Evolutionary conservation across 2,329 filamentous ascomycete species (phyloP), one percentile per base, ranked within the genome.

Genomic region (Coniochaeta prunicola): DNA sequence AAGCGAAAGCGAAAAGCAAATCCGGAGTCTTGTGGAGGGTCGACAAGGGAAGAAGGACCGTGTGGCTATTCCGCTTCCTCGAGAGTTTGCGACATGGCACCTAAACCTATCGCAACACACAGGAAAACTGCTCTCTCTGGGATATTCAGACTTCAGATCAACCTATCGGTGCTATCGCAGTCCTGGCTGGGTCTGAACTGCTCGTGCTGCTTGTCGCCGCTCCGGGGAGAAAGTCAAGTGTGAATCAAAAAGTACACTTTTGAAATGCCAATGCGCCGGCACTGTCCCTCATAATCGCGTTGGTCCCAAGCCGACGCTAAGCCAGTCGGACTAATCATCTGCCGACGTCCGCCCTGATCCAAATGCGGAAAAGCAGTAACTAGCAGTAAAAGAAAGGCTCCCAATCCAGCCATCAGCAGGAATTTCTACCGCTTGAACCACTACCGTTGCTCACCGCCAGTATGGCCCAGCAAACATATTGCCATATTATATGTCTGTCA

Each of bases 11-110:
- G 24, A 30, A 17, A 30, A 30, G 45, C 45, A 50, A 50, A 50
- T 50, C 12, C 24, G 26, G 26, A 13, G 21, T 50, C 21, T 28
- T 50, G 45, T 50, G 45, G 21, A 50, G 45, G 53, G 53, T 34
- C 26, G 53, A 34, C 30, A 34, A 36, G 30, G 30, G 53, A 54
- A 36, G 53, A 54, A 54, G 53, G 31, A 36, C 30, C 30, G 53
- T 34, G 53, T 36, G 17, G 53, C 33, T 54, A 54, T 54, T 54
- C 53, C 30, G 30, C 30, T 54, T 54, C 30, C 53, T 36, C 30
- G 53, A 34, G 53, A 54, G 53, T 54, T 54, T 54, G 53, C 53
- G 53, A 54, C 53, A 54, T 54, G 30, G 53, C 53, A 54, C 53
- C 53, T 2, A 54, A 54, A 15, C 45, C 30, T 30, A 50, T 50